Evolutionary conservation across 2,329 filamentous ascomycete species (phyloP).

Genomic region (Sphaerulina populicola): DNA sequence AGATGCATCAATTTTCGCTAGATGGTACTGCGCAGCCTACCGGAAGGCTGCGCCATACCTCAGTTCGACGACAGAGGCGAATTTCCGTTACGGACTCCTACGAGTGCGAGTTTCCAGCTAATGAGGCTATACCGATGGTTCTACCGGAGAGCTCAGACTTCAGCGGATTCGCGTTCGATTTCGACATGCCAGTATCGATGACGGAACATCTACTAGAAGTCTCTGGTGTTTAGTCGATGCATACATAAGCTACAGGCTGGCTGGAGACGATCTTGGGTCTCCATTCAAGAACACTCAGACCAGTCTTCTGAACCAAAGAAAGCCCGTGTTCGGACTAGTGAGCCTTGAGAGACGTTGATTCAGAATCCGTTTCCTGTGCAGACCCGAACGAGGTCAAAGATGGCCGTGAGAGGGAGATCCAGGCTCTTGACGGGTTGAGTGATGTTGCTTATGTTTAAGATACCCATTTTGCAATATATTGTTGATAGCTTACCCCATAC

Average conservation of each 20-base stretch:
- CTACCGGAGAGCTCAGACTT: conserved; percentile 2
- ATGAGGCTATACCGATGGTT: conserved; percentile 1
- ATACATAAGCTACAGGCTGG: too few relatives aligned
- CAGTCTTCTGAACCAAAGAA: neutral
- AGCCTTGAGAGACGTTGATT: too few relatives aligned
- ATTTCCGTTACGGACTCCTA: neutral
- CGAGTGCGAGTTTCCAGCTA: neutral
- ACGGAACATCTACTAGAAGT: neutral
- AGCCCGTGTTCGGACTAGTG: conserved; percentile 5
- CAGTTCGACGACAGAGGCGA: conserved; percentile 1
- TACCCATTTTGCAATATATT: conserved; percentile 6
- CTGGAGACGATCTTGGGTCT: too few relatives aligned
- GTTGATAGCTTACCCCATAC: neutral
- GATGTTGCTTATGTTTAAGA: conserved; percentile 1
- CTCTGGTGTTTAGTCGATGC: too few relatives aligned
- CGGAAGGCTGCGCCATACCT: conserved; percentile 2
- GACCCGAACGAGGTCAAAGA: conserved; percentile 12
- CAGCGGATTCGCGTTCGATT: conserved; percentile 9
- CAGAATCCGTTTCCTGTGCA: too few relatives aligned
- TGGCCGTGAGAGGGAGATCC: conserved; percentile 1
- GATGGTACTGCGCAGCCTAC: neutral
- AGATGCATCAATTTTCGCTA: conserved; percentile 15
- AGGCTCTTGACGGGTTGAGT: conserved; percentile 2
- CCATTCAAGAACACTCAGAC: conserved; percentile 1
- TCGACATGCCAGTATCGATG: conserved; percentile 5